phyloP scores from a whole-genome alignment of 116 monocot genomes.

The Dioscorea cayenensis region DNA sequence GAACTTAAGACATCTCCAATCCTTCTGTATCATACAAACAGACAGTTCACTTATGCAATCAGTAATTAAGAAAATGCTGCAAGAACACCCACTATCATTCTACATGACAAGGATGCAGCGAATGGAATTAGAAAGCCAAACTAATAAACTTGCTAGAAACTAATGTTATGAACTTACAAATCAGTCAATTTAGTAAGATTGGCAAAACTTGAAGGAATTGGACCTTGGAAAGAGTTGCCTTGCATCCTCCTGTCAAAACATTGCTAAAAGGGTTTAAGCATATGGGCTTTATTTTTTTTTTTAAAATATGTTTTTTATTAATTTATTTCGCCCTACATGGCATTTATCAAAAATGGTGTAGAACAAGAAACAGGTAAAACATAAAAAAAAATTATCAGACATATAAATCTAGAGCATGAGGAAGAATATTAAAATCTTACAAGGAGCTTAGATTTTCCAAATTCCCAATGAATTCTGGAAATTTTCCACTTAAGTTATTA shows the following conservation, averaged over 20 bases:
- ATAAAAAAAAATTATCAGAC: no score
- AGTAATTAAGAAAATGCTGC: no score
- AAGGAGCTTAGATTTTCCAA: constrained; percentile 38
- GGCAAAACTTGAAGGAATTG: constrained; percentile 76
- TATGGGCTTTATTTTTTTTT: no score
- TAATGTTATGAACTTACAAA: constrained; percentile 40
- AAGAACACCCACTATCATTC: no score
- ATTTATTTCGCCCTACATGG: no score
- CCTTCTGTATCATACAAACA: constrained; percentile 28
- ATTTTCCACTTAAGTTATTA: constrained; percentile 67
- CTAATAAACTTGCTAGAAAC: no score
- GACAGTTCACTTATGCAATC: no score
- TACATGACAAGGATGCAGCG: no score
- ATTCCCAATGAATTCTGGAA: constrained; percentile 72
- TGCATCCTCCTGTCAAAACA: constrained; percentile 64
- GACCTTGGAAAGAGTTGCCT: constrained; percentile 83
- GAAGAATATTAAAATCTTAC: constrained; percentile 26
- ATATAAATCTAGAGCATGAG: no score
- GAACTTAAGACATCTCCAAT: constrained; percentile 69
- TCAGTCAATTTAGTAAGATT: constrained; percentile 44
- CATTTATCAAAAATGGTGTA: no score
- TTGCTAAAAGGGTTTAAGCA: background rate
- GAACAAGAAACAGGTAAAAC: no score
- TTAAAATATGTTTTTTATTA: no score
- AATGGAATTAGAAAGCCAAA: background rate